Evolutionary conservation across 1,284 basidiomycete species (phyloP).

Genomic region (Puccinia novopanici): DNA sequence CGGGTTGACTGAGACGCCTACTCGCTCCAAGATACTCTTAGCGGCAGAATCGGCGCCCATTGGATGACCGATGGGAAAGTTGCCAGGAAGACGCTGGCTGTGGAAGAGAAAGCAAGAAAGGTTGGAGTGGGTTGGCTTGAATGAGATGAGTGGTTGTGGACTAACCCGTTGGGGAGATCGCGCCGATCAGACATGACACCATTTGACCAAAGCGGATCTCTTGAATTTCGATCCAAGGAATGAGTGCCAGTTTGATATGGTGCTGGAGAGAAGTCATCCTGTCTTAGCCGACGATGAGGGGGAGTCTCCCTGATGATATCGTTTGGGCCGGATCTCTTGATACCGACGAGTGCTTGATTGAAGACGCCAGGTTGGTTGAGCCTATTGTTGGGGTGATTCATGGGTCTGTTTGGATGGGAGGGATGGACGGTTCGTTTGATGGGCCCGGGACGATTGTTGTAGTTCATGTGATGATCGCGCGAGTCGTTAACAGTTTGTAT

Average conservation of each 20-base stretch:
- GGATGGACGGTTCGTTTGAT: constrained; percentile 13
- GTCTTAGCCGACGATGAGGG: constrained; percentile 37
- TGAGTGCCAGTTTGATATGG: constrained; percentile 15
- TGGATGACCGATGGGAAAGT: constrained; percentile 26
- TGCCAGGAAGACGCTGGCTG: constrained; percentile 21
- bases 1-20: constrained; percentile 34
- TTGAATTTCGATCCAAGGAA: constrained; percentile 31
- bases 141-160: background rate
- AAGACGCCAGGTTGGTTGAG: constrained; percentile 33
- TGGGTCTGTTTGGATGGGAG: background rate
- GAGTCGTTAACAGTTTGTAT: constrained; percentile 50
- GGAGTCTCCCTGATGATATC: constrained; percentile 44
- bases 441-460: background rate
- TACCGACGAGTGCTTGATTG: constrained; percentile 31
- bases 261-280: constrained; percentile 24
- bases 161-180: constrained; percentile 12
- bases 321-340: constrained; percentile 40
- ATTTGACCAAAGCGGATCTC: constrained; percentile 33
- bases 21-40: constrained; percentile 49
- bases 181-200: constrained; percentile 3
- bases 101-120: background rate
- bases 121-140: background rate
- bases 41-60: constrained; percentile 35
- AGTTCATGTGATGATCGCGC: constrained; percentile 31
- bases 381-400: background rate